Evolutionary conservation across 768 basidiomycete genomes (phyloP), one percentile per base, ranked within the genome.

Genomic region (Boletus rubroflammeus): DNA sequence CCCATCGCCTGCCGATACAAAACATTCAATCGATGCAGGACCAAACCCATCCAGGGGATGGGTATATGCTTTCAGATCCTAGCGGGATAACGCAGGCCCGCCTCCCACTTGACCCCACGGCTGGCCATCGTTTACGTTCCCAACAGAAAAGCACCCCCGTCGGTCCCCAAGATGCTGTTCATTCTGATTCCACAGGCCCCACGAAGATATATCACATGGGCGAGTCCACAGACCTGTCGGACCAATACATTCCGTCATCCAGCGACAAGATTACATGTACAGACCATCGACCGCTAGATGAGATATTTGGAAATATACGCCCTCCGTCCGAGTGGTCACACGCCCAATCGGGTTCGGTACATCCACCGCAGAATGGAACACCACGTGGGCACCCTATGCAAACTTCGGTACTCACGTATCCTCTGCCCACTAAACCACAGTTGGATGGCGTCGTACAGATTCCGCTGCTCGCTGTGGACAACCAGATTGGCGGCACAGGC

Each of bases 161-260:
- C 25, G 26, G 14, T 44, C 36, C 34, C 38, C 53, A 26, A 21
- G 42, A 41, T 15, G 17, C 9, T 19, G 5, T 23, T 43, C 47
- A 41, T 32, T 38, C 41, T 15, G 44, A 38, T 39, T 19, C 50
- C 17, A 5, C 43, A 23, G 15, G 19, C 17, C 36, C 47, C 39
- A 36, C 23, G n/a, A 51, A 32, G 19, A 7, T 25, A 8, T 34
- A 28, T 50, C 38, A 32, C 39, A n/a, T 41, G 25, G 31, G 34
- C 42, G 39, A 34, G 8, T 50, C 46, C 32, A 31, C 35, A 14
- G 44, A 56, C 46, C 21, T 51, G 13, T 49, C 56, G 21, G 66
- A 67, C 23, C 66, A 59, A 48, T 67, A 68, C 32, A 46, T 66
- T 38, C 66, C 66, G 10, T 67, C 66, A 26, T 67, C 66, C 14